Percentiles rank a stretch among this genome's conserved stretches.
Evolutionary conservation across 805 yeast species (phyloP).

Genomic region (Lachancea kluyveri): DNA sequence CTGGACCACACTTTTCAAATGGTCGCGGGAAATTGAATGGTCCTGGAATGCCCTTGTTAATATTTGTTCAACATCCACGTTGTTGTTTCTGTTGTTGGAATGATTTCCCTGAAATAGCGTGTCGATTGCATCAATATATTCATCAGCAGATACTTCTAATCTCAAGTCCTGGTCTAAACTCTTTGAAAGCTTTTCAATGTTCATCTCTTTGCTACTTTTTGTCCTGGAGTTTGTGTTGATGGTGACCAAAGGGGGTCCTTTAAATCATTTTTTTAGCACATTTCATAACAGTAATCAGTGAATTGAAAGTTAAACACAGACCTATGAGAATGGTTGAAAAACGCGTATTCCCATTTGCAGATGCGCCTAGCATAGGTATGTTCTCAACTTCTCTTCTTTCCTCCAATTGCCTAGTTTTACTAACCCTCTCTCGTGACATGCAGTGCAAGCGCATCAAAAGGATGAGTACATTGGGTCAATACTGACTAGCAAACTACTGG

Average conservation of each 20-base stretch:
- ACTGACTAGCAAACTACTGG: constrained; percentile 49
- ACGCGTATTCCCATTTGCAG: constrained; percentile 55
- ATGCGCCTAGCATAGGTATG: constrained; percentile 80
- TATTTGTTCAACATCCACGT: constrained; percentile 14
- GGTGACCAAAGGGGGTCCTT: no score
- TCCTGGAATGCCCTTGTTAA: constrained; percentile 24
- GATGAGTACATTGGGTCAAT: constrained; percentile 66
- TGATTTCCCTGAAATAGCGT: constrained; percentile 11
- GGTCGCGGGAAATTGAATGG: constrained; percentile 19
- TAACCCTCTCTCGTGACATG: no score
- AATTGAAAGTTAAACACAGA: no score
- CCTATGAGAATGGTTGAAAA: constrained; percentile 1
- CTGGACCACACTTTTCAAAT: constrained; percentile 12
- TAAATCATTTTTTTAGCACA: no score
- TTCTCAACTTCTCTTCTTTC: constrained; percentile 10
- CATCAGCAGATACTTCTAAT: constrained; percentile 10
- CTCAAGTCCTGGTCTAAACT: constrained; percentile 6
- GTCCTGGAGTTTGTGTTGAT: no score
- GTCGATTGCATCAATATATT: constrained; percentile 16
- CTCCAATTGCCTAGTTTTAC: not conserved
- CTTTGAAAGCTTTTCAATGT: not conserved
- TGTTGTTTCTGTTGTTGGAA: not conserved
- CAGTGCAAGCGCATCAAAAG: constrained; percentile 84
- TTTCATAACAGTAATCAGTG: no score
- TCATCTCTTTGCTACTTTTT: no score